Evolutionary conservation across 768 basidiomycete genomes (phyloP), one percentile per base, ranked within the genome.

Genomic region (Mycena amicta): DNA sequence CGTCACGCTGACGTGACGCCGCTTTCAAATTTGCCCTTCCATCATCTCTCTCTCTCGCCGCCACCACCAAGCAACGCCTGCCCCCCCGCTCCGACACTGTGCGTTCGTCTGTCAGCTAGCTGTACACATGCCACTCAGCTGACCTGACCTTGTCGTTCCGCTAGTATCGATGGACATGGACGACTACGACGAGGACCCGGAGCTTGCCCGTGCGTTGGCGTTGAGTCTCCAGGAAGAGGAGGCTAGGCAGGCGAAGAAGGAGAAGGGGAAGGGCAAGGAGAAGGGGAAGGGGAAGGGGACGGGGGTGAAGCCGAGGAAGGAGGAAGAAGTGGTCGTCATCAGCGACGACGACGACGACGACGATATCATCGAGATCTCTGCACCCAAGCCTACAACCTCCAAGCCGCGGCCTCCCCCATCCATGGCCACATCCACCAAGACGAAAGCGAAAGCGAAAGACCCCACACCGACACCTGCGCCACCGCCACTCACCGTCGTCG

Each of bases 171-270:
- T 45, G 43, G 43, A 45, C 22, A 15, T 45, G 8, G 12, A 13
- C 43, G 27, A 57, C 40, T 56, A 50, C 1, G 56, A 58, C 18
- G 33, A 47, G 8, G 61, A 62, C 28, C 52, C 53, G 28, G 61
- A 62, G 22, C 50, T 62, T 2, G 61, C 61, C 27, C 56, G 50
- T 23, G 61, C 61, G 20, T 51, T 63, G 41, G 57, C 53, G 39
- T 39, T 53, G 8, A 63, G 57, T 18, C 3, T 56, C n/a, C 16
- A 53, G 39, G 61, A 63, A 20, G 59, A 40, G 13, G 55, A 27
- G 43, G 15, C 6, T 6, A 45, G 43, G 22, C 43, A 45, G 43
- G 43, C 43, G 22, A 13, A 18, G 33, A 37, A 8, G 33, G 33
- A n/a, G n/a, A n/a, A n/a, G n/a, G n/a, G n/a, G n/a, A n/a, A 18